Base-by-base conservation (phyloP, 306 rosid species). In the Quillaja saponaria region DNA sequence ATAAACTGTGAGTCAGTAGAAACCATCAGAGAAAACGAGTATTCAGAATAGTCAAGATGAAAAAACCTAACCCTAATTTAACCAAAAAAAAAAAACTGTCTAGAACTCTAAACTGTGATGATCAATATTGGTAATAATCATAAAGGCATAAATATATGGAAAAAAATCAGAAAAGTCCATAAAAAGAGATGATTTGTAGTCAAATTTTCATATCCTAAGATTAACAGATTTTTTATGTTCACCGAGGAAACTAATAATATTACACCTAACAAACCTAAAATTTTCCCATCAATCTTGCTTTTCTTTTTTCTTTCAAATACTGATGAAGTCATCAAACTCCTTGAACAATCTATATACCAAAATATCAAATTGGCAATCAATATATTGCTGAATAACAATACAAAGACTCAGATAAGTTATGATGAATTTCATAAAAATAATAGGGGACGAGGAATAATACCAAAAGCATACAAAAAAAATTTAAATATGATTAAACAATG, bases 1-100 rank as follows among this genome's bases (percentile, higher is more conserved):
- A 75, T 80, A 75, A 76, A 84, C 81, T 53, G 78, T 68, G 54
- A 61, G 84, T 76, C 69, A 81, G 80, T 61, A 67, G 81, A 72
- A 85, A 84, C 77, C 74, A 82, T 69, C 69, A 81, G 66, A 80
- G 59, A 47, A 64, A 69, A 39, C 13, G 66, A 57, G 58, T n/a
- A n/a, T n/a, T n/a, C n/a, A n/a, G n/a, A n/a, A n/a, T n/a, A n/a
- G n/a, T n/a, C n/a, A n/a, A n/a, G n/a, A n/a, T n/a, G n/a, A n/a
- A n/a, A n/a, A n/a, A n/a, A n/a, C n/a, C n/a, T n/a, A n/a, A n/a
- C n/a, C n/a, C n/a, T n/a, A n/a, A n/a, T n/a, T n/a, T n/a, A n/a
- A n/a, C n/a, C n/a, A n/a, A n/a, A n/a, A n/a, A n/a, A n/a, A n/a
- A n/a, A n/a, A n/a, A n/a, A n/a, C n/a, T n/a, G n/a, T n/a, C n/a